Percentiles rank a stretch among this genome's conserved stretches.
These are phyloP conservation scores for Trichosporon sp. DNA, from an alignment of 1,284 basidiomycete genomes.

Conservation along the genomic window DNA sequence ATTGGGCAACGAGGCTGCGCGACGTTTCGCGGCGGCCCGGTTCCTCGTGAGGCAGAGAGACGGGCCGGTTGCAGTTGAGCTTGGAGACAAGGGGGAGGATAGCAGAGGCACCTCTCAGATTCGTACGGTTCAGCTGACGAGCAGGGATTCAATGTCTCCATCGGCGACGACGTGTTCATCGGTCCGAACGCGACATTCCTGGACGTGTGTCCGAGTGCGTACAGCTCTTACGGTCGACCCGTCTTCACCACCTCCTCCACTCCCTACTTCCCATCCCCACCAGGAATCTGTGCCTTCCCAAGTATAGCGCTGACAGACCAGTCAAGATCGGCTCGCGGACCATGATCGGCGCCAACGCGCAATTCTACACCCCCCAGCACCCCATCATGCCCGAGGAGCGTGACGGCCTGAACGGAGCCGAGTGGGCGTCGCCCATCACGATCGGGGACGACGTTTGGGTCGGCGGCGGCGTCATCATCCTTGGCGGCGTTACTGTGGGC, in stretches of 20 bases:
- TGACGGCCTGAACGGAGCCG: conserved; percentile 48
- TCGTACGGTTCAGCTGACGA: neutral
- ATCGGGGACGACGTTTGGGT: conserved; percentile 59
- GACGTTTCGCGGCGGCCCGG: no score
- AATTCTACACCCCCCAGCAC: conserved; percentile 56
- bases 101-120: no score
- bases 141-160: conserved; percentile 53
- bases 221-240: no score
- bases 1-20: no score
- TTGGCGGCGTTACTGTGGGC: conserved; percentile 60
- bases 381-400: conserved; percentile 56
- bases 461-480: conserved; percentile 58
- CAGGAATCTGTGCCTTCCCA: no score
- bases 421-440: conserved; percentile 53
- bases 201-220: conserved; percentile 52
- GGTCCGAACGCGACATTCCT: conserved; percentile 49
- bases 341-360: conserved; percentile 55
- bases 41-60: no score
- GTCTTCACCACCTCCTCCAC: no score
- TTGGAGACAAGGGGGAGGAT: no score
- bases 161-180: conserved; percentile 51
- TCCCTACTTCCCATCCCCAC: no score
- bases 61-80: no score
- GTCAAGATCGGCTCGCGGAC: conserved; percentile 54
- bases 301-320: conserved; percentile 25